These are phyloP conservation scores for Hypericum perforatum DNA, from an alignment of 345 rosid genomes.

Conservation along the genomic window DNA sequence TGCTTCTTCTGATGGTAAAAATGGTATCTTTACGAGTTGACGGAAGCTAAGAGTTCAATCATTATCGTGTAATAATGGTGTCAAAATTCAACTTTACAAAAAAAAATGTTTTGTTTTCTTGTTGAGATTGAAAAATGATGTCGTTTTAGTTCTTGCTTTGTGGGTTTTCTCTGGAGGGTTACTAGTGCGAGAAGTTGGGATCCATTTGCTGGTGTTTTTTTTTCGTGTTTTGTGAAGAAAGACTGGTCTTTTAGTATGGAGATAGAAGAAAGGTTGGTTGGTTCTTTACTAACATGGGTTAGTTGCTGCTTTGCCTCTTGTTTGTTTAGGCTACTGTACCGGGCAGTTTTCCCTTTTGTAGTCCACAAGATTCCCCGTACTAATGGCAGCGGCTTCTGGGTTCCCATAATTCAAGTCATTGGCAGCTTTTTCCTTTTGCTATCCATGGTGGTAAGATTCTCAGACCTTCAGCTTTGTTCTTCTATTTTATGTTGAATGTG, in stretches of 20 bases:
- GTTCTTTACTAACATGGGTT: not conserved
- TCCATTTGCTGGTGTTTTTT: no score
- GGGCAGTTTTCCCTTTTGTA: constrained; percentile 45
- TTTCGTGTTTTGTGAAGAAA: no score
- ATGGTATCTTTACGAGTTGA: not conserved
- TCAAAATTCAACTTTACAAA: no score
- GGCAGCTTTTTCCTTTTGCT: constrained; percentile 62
- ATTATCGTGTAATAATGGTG: no score
- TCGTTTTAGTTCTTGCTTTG: no score
- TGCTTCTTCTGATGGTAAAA: not conserved
- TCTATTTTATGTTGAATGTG: not conserved
- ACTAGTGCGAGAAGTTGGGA: no score
- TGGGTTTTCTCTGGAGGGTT: no score
- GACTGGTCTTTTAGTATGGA: not conserved
- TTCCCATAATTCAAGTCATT: constrained; percentile 68
- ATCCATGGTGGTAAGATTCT: constrained; percentile 43
- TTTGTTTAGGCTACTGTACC: constrained; percentile 51
- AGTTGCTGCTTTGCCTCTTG: constrained; percentile 1
- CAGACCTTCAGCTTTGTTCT: constrained; percentile 1
- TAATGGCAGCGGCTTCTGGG: constrained; percentile 82
- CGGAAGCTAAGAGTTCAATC: not conserved
- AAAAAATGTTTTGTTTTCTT: no score
- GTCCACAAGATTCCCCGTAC: constrained; percentile 57
- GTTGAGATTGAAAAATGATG: no score
- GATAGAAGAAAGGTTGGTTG: not conserved